Evolutionary conservation across 257 asterid species (phyloP), one percentile per base, ranked within the genome.

Genomic region (Nemophila menziesii): DNA sequence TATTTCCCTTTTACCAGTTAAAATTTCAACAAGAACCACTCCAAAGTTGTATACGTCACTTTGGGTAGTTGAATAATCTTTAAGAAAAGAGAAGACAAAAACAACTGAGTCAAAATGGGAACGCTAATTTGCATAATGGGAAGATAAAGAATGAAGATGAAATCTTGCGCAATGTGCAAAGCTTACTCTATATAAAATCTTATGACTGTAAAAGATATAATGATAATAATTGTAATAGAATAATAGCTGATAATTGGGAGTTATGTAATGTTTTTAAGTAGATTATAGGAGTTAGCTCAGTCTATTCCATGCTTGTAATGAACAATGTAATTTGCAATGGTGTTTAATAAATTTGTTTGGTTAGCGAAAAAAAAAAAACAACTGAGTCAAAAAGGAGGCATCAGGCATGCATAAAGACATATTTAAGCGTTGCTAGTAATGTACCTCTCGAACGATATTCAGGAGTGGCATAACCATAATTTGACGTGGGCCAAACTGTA

Each of bases 1-100:
- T 33, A 80, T 24, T 14, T 63, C 86, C 0, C 82, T 76, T 8
- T 70, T 47, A 4, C 86, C 92, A 0, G 86, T 73, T 59, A 80
- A 53, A 55, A 80, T 80, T 62, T 76, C 92, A 0, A 80, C 78
- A 48, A 80, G 92, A 19, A 80, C 92, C 3, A 80, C 92, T 0
- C 92, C 92, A 21, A 73, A 80, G 44, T 86, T 80, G 21, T 80
- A 80, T 36, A 79, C 79, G 37, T 80, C 92, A 41, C 92, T 80
- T 55, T 72, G 63, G 0, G 83, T 73, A 5, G 92, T 80, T 37
- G 76, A 47, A 68, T 72, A 86, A n/a, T 83, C 92, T 80, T 23
- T 61, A 62, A 33, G 12, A 26, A 33, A 59, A 61, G 22, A 43
- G 37, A 56, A 55, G 34, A 23, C 41, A 51, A 1, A 12, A 8